Evolutionary conservation across 108 stramenopile genomes (phyloP).

Genomic region (Stephanodiscus triporus): DNA sequence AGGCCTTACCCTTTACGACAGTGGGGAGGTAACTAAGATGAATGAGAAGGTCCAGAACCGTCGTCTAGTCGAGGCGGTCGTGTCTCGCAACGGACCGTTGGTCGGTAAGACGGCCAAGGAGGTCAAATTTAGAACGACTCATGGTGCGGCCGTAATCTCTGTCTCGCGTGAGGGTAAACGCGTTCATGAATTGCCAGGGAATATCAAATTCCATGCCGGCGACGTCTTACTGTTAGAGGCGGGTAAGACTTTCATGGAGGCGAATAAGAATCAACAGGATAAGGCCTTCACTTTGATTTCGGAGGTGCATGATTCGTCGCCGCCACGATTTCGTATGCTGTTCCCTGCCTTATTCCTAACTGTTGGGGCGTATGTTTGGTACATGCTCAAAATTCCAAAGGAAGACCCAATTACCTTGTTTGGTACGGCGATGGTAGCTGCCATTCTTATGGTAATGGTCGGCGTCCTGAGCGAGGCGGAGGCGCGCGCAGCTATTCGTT

Average conservation of each 20-base stretch:
- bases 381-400: background rate
- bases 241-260: slow-evolving; percentile 73
- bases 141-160: slow-evolving; percentile 87
- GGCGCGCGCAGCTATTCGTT: slow-evolving; percentile 76
- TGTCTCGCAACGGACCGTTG: slow-evolving; percentile 75
- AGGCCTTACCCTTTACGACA: slow-evolving; percentile 65
- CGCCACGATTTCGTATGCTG: slow-evolving; percentile 68
- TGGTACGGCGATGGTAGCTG: background rate
- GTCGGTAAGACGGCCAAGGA: slow-evolving; percentile 81
- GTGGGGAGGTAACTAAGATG: slow-evolving; percentile 73
- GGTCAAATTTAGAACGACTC: slow-evolving; percentile 70
- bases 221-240: slow-evolving; percentile 87
- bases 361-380: slow-evolving; percentile 16
- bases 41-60: slow-evolving; percentile 77
- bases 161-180: slow-evolving; percentile 80
- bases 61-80: slow-evolving; percentile 84
- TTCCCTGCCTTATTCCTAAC: slow-evolving; percentile 71
- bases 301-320: slow-evolving; percentile 82
- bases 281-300: slow-evolving; percentile 36
- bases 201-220: slow-evolving; percentile 81
- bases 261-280: slow-evolving; percentile 63
- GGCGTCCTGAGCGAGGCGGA: slow-evolving; percentile 85
- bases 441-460: slow-evolving; percentile 61
- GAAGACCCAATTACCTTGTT: too few species aligned
- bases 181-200: slow-evolving; percentile 83